phyloP scores from a whole-genome alignment of 139 green algal genomes.

The Tetradesmus obliquus region DNA sequence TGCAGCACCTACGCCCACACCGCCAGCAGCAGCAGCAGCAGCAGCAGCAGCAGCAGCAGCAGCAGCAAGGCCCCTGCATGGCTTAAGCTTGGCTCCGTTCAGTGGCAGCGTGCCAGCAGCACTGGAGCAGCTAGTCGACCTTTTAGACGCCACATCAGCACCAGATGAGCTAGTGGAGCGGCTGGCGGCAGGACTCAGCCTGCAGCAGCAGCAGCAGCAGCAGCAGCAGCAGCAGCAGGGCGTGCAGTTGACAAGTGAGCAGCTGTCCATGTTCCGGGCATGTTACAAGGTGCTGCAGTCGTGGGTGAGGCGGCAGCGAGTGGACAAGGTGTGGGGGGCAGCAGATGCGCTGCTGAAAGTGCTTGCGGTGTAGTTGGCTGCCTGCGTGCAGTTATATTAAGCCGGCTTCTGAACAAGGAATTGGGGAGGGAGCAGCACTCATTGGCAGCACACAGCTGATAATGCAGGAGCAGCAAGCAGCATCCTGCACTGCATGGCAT shows the following conservation, averaged over 20 bases:
- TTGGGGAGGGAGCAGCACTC: no score
- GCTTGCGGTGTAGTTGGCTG: neutral
- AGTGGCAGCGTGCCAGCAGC: neutral
- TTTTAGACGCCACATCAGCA: neutral
- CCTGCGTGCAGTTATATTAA: no score
- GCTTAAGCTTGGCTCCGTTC: neutral
- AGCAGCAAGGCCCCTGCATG: neutral
- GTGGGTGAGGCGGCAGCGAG: neutral
- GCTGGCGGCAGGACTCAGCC: neutral
- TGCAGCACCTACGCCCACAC: neutral
- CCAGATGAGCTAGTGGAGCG: neutral
- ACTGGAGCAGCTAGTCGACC: neutral
- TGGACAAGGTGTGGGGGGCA: neutral
- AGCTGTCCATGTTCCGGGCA: neutral
- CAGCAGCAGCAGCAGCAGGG: neutral
- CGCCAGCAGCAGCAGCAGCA: slow-evolving; percentile 2
- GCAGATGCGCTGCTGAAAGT: neutral
- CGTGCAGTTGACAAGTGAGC: neutral
- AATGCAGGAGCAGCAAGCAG: no score
- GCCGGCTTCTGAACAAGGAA: no score
- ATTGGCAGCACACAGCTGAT: no score
- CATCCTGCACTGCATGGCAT: no score
- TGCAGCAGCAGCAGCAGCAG: neutral
- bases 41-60: no score
- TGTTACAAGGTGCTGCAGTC: neutral